These are phyloP conservation scores for Phyllosticta ampelicida DNA, from an alignment of 2,329 filamentous ascomycete genomes.

Conservation along the genomic window DNA sequence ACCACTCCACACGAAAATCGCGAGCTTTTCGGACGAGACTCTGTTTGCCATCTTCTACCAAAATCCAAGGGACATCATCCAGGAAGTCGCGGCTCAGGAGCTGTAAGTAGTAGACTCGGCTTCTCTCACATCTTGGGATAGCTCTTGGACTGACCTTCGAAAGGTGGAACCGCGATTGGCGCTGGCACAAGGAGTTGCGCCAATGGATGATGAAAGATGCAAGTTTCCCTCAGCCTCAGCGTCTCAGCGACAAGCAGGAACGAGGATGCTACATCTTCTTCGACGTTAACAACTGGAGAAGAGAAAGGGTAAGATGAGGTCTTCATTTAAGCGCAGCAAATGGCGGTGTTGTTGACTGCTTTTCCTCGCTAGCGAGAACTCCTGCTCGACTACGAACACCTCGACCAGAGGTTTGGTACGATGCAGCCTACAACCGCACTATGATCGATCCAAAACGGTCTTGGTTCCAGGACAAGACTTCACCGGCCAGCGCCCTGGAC, in stretches of 20 bases:
- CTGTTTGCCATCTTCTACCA: constrained; percentile 62
- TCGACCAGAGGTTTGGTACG: constrained; percentile 31
- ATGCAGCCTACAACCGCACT: constrained; percentile 6
- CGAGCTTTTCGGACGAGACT: constrained; percentile 52
- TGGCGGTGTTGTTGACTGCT: constrained; percentile 13
- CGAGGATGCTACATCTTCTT: constrained; percentile 46
- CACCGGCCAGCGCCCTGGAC: neutral
- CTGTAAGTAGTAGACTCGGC: constrained; percentile 29
- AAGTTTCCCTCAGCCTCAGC: constrained; percentile 32
- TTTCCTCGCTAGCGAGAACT: constrained; percentile 34
- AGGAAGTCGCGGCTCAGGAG: constrained; percentile 55
- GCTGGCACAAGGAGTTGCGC: constrained; percentile 43
- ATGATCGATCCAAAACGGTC: neutral
- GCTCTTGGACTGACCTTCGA: neutral
- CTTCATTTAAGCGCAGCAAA: constrained; percentile 1
- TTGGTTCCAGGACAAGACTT: neutral
- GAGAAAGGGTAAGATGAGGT: constrained; percentile 35
- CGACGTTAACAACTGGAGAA: constrained; percentile 42
- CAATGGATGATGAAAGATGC: constrained; percentile 47
- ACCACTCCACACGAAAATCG: constrained; percentile 46
- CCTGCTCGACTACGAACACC: constrained; percentile 41
- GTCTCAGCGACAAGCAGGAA: constrained; percentile 37
- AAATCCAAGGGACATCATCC: constrained; percentile 53
- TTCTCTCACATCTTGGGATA: neutral
- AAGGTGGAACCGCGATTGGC: constrained; percentile 38